These are phyloP conservation scores for Ormosia emarginata DNA, from an alignment of 306 rosid genomes.

Conservation along the genomic window DNA sequence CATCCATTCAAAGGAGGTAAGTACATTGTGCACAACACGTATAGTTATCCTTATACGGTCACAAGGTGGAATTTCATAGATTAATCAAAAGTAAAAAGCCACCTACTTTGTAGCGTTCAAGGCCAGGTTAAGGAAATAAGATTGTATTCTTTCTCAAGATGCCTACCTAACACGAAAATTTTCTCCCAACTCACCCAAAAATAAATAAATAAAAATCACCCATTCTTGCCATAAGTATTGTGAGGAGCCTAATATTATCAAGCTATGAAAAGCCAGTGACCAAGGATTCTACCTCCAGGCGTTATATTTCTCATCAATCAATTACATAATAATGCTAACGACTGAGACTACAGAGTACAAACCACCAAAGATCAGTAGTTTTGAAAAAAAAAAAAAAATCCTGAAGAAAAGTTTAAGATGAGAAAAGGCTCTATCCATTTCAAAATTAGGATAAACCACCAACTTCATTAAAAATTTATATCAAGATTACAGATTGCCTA, in stretches of 20 bases:
- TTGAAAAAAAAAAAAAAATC: too few species aligned
- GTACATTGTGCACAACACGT: neutral
- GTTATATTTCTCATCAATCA: neutral
- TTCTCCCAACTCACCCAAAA: too few species aligned
- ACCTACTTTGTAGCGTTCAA: neutral
- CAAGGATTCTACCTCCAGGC: neutral
- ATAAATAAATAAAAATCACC: neutral
- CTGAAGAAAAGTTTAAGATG: too few species aligned
- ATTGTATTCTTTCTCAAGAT: neutral
- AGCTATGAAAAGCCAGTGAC: neutral
- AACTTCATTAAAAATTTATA: too few species aligned
- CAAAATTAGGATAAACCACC: too few species aligned
- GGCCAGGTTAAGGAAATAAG: neutral
- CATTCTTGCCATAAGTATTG: neutral
- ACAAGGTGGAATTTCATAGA: neutral
- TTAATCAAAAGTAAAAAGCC: neutral
- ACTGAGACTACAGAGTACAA: neutral
- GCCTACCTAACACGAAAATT: neutral
- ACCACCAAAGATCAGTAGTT: neutral
- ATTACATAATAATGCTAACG: neutral
- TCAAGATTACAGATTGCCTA: too few species aligned
- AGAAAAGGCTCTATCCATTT: too few species aligned
- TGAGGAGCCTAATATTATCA: neutral
- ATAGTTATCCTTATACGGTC: neutral
- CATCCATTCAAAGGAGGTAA: neutral